A percentile compares a stretch with the other conserved stretches of the same genome.
Evolutionary conservation across 768 basidiomycete genomes (phyloP).

Genomic region (Leucocoprinus birnbaumii): DNA sequence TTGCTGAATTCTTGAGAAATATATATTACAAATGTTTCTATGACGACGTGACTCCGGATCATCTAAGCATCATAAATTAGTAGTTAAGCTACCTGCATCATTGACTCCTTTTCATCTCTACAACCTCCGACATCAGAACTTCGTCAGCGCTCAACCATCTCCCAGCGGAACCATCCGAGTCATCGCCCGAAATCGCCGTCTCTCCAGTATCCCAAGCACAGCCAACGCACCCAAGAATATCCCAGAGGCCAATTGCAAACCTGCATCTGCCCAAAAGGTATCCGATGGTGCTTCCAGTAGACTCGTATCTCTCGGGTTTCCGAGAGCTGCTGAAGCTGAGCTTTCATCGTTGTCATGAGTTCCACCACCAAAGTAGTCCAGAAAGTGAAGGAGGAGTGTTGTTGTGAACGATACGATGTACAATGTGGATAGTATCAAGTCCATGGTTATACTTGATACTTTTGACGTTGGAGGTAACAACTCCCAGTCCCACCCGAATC

Average conservation of each 20-base stretch:
- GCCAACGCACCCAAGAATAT: background rate
- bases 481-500: background rate
- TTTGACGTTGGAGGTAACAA: background rate
- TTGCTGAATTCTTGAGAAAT: too few relatives aligned
- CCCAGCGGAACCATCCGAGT: background rate
- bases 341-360: background rate
- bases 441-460: background rate
- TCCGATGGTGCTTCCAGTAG: background rate
- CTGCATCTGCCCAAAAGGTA: slow-evolving; percentile 2
- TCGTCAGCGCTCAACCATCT: background rate
- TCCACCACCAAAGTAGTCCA: background rate
- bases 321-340: too few relatives aligned
- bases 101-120: background rate
- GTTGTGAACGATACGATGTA: background rate
- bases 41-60: too few relatives aligned
- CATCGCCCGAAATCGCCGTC: background rate
- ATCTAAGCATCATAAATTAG: too few relatives aligned
- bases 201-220: background rate
- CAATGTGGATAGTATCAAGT: background rate
- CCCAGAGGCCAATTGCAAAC: background rate
- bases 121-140: background rate
- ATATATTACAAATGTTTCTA: too few relatives aligned
- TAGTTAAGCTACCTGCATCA: too few relatives aligned
- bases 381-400: too few relatives aligned
- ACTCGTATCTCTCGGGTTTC: too few relatives aligned